Evolutionary conservation across 371 early-diverging fungal genomes (phyloP), one percentile per base, ranked within the genome.

Genomic region (Lichtheimia ornata): DNA sequence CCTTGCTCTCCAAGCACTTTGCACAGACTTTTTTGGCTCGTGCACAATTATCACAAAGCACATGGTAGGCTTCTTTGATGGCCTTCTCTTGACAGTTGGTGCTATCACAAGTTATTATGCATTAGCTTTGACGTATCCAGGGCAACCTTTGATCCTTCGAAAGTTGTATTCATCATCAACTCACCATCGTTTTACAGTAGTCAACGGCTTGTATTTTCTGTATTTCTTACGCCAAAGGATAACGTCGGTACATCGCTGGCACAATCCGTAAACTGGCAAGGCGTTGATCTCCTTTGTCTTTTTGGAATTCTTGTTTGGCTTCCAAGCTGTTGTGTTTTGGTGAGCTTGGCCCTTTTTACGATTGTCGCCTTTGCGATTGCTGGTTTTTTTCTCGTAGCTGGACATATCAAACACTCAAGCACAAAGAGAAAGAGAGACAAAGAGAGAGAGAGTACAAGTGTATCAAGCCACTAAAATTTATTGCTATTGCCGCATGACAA

Each of bases 161-260:
- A 35, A 35, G 35, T 35, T 9, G 11, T 47, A 25, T 0, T 56
- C 14, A 11, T 56, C 14, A 13, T 35, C 22, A 1, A 27, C 69
- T 70, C 79, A 92, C 91, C 97, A 98, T 74, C 87, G 92, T 73
- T 94, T 94, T 51, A 91, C 84, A 24, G 84, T 85, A 7, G 96
- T 94, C 67, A 98, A 83, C 50, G 96, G 95, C 84, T 97, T 98
- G 83, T 97, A 98, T 79, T 97, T 95, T 72, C 91, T 87, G 81
- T 91, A 96, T 72, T 92, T 89, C 71, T 98, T 97, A 56, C 95
- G 79, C 93, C 95, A 94, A 70, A 85, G 64, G 41, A 98, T 85
- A 44, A 95, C 90, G 53, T 97, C 97, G 24, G 85, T 84, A 76
- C 99, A 98, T 50, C 88, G 84, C 56, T 84, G 79, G 77, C 99